Evolutionary conservation across 331 rosid genomes (phyloP), one percentile per base, ranked within the genome.

Genomic region (Acacia pycnantha): DNA sequence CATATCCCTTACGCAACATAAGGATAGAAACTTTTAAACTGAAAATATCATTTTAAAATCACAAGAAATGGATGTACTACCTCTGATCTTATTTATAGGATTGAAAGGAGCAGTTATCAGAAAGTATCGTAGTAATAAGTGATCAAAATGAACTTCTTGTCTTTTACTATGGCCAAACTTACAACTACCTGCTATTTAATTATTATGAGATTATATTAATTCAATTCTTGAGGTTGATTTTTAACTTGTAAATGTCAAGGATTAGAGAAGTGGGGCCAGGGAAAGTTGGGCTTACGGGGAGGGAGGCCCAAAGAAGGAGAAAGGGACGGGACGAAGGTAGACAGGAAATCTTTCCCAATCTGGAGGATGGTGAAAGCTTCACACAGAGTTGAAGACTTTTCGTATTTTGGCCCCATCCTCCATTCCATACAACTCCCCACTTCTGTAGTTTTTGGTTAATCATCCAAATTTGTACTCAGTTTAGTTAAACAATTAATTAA

Each of bases 231-330:
- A 37, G 8, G 41, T 6, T 37, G 41, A 37, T 37, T 5, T 37
- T 37, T 5, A 1, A 37, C 41, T 6, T 37, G 41, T 37, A 37
- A 37, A 37, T 37, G 41, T 37, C 41, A 6, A 41, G 46, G 46
- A 37, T 9, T 8, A 43, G 24, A 70, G 18, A 31, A 37, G 85
- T 82, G 81, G 85, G 77, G 4, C 65, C 77, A 0, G 59, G 24
- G 59, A 3, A n/a, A 77, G 24, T 31, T 86, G 88, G 84, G 85
- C 87, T 87, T 26, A 0, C 4, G n/a, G 27, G 35, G 54, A 19
- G 35, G 62, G 66, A 29, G 77, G 88, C 85, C 89, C 87, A 77
- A 61, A 74, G 69, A 79, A 85, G 80, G 86, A 84, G 87, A 86
- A 27, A 47, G 70, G 44, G 91, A 88, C 88, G 19, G 43, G 48